Evolutionary conservation across 805 yeast species (phyloP), one percentile per base, ranked within the genome.

Genomic region (Zygotorulaspora danielsina): DNA sequence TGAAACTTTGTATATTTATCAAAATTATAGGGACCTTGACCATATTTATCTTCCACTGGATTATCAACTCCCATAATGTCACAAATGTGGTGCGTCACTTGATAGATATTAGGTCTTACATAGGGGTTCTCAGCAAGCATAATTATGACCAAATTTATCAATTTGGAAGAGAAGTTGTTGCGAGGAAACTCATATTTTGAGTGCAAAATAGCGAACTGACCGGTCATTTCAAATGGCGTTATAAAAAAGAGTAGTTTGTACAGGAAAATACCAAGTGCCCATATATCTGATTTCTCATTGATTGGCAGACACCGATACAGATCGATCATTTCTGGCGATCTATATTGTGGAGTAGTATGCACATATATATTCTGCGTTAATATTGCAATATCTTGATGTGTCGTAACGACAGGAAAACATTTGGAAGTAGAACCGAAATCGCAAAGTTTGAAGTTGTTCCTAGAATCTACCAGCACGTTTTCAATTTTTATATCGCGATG

Each of bases 281-380:
- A 90, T 34, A 90, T 84, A 64, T 90, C 98, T 6, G 90, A 73
- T 62, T 87, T 87, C 54, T 89, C 94, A 62, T 90, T 93, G 28
- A 90, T 84, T 2, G 96, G 93, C 33, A 79, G 66, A 5, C 88
- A 84, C 33, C 87, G 70, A 58, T 82, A 81, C 18, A 89, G 71
- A 63, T 90, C 97, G 41, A 90, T 76, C 97, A 90, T 93, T 59
- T 90, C 98, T 0, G 98, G 98, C 0, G 94, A 72, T 47, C 98
- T 71, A 59, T 90, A 90, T 62, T 93, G 98, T 11, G 96, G 95
- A 3, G 98, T 90, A 0, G 98, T 90, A 57, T 90, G 95, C 47
- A 81, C 78, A 54, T 86, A 75, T 40, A 90, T 78, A 59, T 90
- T 96, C 54, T 85, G 86, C 40, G 85, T 83, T 22, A 89, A 67